Conservation (phyloP, 192 early-diverging fungal genomes). For the Obelidium mucronatum region DNA sequence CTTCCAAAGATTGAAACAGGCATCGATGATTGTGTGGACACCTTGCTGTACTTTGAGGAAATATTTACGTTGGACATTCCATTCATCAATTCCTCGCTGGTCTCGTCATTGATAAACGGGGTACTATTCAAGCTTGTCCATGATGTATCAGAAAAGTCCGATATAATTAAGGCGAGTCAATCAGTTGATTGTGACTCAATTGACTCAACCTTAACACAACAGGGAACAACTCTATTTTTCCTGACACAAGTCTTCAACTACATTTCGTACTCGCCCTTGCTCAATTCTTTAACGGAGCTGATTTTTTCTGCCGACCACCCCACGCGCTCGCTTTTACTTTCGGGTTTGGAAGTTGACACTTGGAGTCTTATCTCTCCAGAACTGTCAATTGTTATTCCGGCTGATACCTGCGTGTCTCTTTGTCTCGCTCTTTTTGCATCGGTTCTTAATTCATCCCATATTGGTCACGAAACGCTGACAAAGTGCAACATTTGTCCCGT, state of each 20-base stretch:
- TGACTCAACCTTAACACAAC: background rate
- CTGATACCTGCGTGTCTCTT: too few species aligned
- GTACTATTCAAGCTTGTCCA: background rate
- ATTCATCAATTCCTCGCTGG: background rate
- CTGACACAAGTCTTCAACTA: conserved; percentile 22
- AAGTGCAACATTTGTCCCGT: too few species aligned
- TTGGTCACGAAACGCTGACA: too few species aligned
- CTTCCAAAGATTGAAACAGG: background rate
- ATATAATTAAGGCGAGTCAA: background rate
- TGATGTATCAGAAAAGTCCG: background rate
- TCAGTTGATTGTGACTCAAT: background rate
- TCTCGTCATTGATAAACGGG: background rate
- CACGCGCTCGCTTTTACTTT: too few species aligned
- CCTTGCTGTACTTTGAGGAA: conserved; percentile 36
- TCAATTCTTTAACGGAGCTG: background rate
- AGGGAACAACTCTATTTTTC: conserved; percentile 10
- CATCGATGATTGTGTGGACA: conserved; percentile 32
- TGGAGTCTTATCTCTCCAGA: too few species aligned
- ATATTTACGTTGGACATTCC: conserved; percentile 28
- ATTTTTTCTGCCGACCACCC: background rate
- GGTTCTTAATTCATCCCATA: too few species aligned
- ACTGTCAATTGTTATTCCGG: too few species aligned
- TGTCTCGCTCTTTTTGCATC: too few species aligned
- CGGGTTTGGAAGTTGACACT: too few species aligned
- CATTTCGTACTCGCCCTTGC: conserved; percentile 1